Percentiles rank a stretch among this genome's conserved stretches.
Evolutionary conservation across 257 asterid species (phyloP).

Genomic region (Nyctanthes arbortristis): DNA sequence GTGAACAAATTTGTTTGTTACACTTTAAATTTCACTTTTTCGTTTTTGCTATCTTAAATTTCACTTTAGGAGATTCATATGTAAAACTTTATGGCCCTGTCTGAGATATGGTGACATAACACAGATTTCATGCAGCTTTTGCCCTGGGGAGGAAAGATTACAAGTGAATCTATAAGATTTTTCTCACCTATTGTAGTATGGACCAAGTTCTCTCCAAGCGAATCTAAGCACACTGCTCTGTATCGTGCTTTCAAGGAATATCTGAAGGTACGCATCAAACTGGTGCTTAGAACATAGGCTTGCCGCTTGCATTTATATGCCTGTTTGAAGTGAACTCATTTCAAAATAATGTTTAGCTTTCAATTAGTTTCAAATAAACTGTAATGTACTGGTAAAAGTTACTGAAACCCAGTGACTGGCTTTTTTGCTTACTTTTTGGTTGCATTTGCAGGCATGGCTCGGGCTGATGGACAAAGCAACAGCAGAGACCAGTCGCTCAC

Average conservation of each 20-base stretch:
- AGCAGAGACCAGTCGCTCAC: slow-evolving; percentile 46
- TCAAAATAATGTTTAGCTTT: too few relatives aligned
- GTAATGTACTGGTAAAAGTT: too few relatives aligned
- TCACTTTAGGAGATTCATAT: not conserved
- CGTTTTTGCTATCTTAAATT: too few relatives aligned
- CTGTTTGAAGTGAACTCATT: slow-evolving; percentile 10
- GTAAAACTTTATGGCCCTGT: slow-evolving; percentile 9
- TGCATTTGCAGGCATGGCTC: slow-evolving; percentile 65
- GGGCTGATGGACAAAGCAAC: slow-evolving; percentile 60
- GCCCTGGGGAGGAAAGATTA: slow-evolving; percentile 98
- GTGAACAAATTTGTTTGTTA: slow-evolving; percentile 29
- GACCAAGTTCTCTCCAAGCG: slow-evolving; percentile 70
- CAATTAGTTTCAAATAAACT: too few relatives aligned
- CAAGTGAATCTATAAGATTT: slow-evolving; percentile 75
- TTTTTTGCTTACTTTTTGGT: too few relatives aligned
- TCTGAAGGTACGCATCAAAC: slow-evolving; percentile 56
- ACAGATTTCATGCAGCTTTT: slow-evolving; percentile 85
- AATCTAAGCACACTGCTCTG: slow-evolving; percentile 46
- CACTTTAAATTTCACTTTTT: not conserved
- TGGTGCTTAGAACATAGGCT: slow-evolving; percentile 11
- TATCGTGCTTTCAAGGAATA: slow-evolving; percentile 86
- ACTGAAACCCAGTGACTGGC: too few relatives aligned
- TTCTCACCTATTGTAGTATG: slow-evolving; percentile 92
- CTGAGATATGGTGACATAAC: slow-evolving; percentile 44
- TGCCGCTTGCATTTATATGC: not conserved